phyloP scores from a whole-genome alignment of 179 eudicot genomes.

The Patellifolia procumbens region DNA sequence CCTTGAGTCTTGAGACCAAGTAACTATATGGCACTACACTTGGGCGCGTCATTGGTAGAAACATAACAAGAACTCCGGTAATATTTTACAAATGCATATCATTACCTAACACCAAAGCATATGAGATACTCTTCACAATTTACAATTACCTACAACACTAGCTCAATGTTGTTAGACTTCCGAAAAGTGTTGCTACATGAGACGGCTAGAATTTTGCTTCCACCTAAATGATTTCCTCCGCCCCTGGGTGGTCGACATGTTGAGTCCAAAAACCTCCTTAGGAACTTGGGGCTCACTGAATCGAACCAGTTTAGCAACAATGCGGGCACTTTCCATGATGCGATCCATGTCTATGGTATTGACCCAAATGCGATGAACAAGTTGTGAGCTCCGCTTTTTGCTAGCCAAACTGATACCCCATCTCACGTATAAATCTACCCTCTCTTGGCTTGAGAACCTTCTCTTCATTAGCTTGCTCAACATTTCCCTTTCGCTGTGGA shows the following conservation, averaged over 20 bases:
- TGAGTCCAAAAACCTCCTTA: slow-evolving; percentile 67
- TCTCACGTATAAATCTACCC: slow-evolving; percentile 44
- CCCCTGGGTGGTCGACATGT: slow-evolving; percentile 42
- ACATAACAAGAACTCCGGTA: slow-evolving; percentile 16
- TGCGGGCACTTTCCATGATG: slow-evolving; percentile 59
- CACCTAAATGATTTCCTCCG: slow-evolving; percentile 38
- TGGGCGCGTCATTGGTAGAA: no score
- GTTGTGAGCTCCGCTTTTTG: slow-evolving; percentile 60
- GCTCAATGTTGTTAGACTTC: slow-evolving; percentile 12
- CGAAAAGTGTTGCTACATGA: slow-evolving; percentile 10
- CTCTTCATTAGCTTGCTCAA: slow-evolving; percentile 54
- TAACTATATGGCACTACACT: no score
- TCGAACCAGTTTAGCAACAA: slow-evolving; percentile 63
- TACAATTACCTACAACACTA: slow-evolving; percentile 24
- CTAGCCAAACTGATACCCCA: slow-evolving; percentile 66
- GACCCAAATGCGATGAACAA: slow-evolving; percentile 56
- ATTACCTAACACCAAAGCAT: background rate
- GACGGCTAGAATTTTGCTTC: slow-evolving; percentile 14
- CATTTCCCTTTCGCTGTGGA: slow-evolving; percentile 52
- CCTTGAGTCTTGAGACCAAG: no score
- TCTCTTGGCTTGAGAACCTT: slow-evolving; percentile 53
- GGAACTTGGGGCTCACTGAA: slow-evolving; percentile 47
- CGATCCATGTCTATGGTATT: slow-evolving; percentile 54
- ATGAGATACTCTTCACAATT: slow-evolving; percentile 6
- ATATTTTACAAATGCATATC: slow-evolving; percentile 15